Percentiles rank a stretch among this genome's conserved stretches.
phyloP scores from a whole-genome alignment of 768 basidiomycete species.

The Amanita phalloides region DNA sequence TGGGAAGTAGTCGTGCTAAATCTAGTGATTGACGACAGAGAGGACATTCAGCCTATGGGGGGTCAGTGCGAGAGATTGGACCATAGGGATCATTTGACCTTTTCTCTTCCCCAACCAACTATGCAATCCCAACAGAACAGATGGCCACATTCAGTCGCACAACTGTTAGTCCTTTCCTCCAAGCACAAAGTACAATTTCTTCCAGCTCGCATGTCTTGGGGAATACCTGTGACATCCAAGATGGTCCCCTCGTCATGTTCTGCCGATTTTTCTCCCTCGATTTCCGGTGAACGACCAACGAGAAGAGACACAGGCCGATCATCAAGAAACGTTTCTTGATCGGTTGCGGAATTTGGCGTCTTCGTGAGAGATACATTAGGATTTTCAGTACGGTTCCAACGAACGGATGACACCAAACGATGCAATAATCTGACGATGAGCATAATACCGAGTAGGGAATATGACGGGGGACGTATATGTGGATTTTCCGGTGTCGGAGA shows the following conservation, averaged over 20 bases:
- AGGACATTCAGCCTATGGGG: constrained; percentile 67
- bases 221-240: constrained; percentile 47
- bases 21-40: constrained; percentile 72
- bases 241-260: constrained; percentile 65
- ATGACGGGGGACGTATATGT: constrained; percentile 68
- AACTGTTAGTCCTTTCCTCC: constrained; percentile 74
- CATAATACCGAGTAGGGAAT: constrained; percentile 74
- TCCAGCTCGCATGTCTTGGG: constrained; percentile 37
- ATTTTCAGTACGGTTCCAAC: constrained; percentile 12
- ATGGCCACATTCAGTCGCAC: constrained; percentile 83
- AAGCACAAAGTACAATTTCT: constrained; percentile 77
- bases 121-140: constrained; percentile 89
- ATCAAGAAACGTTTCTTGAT: constrained; percentile 40
- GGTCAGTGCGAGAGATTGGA: neutral
- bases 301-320: constrained; percentile 49
- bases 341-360: constrained; percentile 12
- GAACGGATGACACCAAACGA: constrained; percentile 41
- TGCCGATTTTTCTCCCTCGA: constrained; percentile 41
- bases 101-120: constrained; percentile 82
- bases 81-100: constrained; percentile 30
- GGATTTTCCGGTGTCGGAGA: constrained; percentile 65
- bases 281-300: constrained; percentile 42
- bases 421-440: constrained; percentile 54
- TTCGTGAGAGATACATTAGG: constrained; percentile 6
- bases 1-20: constrained; percentile 60